phyloP scores from a whole-genome alignment of 805 yeast genomes.

The Ascoidea asiatica region DNA sequence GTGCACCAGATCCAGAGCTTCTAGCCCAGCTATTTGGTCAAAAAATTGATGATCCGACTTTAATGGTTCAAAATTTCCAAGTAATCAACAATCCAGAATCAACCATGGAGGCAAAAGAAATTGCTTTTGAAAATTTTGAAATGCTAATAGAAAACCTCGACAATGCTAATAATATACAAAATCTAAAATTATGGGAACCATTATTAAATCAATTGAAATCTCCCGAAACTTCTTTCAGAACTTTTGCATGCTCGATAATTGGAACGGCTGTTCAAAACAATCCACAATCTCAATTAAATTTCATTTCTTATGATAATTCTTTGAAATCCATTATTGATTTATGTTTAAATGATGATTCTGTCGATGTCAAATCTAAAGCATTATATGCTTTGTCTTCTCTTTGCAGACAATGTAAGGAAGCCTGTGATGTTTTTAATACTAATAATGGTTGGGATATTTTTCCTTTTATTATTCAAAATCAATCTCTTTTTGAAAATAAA shows the following conservation, averaged over 20 bases:
- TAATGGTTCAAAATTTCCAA: slow-evolving; percentile 67
- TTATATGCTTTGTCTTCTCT: slow-evolving; percentile 67
- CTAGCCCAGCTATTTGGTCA: slow-evolving; percentile 67
- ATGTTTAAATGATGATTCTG: slow-evolving; percentile 17
- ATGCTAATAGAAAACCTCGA: slow-evolving; percentile 89
- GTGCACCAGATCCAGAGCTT: slow-evolving; percentile 68
- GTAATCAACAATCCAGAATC: slow-evolving; percentile 47
- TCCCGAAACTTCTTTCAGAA: slow-evolving; percentile 32
- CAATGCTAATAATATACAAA: slow-evolving; percentile 86
- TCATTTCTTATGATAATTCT: slow-evolving; percentile 36
- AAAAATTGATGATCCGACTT: slow-evolving; percentile 66
- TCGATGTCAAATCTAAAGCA: slow-evolving; percentile 40
- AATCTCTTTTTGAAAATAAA: slow-evolving; percentile 13
- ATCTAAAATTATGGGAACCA: slow-evolving; percentile 68
- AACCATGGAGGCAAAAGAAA: slow-evolving; percentile 46
- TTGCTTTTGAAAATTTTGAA: slow-evolving; percentile 83
- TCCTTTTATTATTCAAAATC: slow-evolving; percentile 16
- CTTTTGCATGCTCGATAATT: slow-evolving; percentile 55
- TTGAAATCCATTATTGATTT: slow-evolving; percentile 30
- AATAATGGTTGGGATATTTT: slow-evolving; percentile 52
- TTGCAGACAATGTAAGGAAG: slow-evolving; percentile 52
- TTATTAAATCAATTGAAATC: slow-evolving; percentile 40
- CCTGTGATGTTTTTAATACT: slow-evolving; percentile 40
- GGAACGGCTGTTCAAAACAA: slow-evolving; percentile 94
- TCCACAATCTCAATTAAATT: slow-evolving; percentile 56